A percentile compares a stretch with the other conserved stretches of the same genome.
Conservation (phyloP, 2,329 filamentous ascomycete genomes). For the Apiospora aurea region DNA sequence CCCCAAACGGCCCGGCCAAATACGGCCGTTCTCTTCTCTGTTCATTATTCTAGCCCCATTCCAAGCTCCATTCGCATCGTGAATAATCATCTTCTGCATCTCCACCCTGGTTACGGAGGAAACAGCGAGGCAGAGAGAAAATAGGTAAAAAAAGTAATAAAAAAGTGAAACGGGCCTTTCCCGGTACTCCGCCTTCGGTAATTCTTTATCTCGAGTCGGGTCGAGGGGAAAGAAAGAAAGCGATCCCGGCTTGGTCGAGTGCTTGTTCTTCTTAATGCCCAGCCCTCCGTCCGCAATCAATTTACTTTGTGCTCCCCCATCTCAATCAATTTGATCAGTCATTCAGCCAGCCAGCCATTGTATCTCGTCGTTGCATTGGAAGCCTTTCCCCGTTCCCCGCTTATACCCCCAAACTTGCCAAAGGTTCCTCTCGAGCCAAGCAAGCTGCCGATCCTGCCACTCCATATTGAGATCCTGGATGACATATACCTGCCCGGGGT, state of each 20-base stretch:
- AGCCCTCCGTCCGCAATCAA: background rate
- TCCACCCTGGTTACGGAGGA: background rate
- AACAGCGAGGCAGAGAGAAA: background rate
- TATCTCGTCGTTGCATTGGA: background rate
- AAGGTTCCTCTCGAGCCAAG: slow-evolving; percentile 10
- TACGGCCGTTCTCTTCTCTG: slow-evolving; percentile 23
- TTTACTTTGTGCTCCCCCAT: slow-evolving; percentile 8
- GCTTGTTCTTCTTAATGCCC: background rate
- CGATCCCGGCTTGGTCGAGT: background rate
- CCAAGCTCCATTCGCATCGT: slow-evolving; percentile 20
- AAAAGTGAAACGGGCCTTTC: slow-evolving; percentile 20
- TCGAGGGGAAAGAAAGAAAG: slow-evolving; percentile 1
- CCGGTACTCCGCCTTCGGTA: slow-evolving; percentile 26
- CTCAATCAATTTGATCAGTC: background rate
- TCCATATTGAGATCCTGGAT: slow-evolving; percentile 19
- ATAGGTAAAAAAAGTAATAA: no score
- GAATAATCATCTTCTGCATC: slow-evolving; percentile 11
- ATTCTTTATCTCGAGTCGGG: slow-evolving; percentile 19
- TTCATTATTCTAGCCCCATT: slow-evolving; percentile 17
- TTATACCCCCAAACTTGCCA: slow-evolving; percentile 1
- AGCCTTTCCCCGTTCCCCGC: slow-evolving; percentile 10
- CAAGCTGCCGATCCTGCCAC: slow-evolving; percentile 5
- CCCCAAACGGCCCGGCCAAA: slow-evolving; percentile 18
- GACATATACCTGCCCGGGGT: slow-evolving; percentile 20
- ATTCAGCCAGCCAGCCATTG: background rate